Evolutionary conservation across 2,329 filamentous ascomycete species (phyloP).

Genomic region (Sclerotiophoma versabilis): DNA sequence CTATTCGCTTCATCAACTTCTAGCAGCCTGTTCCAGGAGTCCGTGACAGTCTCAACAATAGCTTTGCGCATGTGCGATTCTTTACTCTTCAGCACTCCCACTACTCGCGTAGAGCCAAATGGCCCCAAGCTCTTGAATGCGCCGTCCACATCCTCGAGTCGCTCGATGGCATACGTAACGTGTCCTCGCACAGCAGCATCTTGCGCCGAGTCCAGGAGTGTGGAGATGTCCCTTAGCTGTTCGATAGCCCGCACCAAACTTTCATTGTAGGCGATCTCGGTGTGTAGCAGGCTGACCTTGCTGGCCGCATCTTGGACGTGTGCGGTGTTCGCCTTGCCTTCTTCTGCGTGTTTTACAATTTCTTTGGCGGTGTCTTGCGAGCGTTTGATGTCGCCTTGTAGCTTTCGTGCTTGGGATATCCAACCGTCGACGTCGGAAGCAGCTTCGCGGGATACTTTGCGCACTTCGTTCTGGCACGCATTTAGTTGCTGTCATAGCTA

Average conservation of each 20-base stretch:
- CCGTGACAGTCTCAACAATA: slow-evolving; percentile 70
- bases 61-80: slow-evolving; percentile 70
- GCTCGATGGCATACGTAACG: slow-evolving; percentile 57
- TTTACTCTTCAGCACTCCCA: slow-evolving; percentile 70
- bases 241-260: slow-evolving; percentile 59
- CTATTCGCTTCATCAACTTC: slow-evolving; percentile 64
- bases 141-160: slow-evolving; percentile 58
- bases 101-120: slow-evolving; percentile 67
- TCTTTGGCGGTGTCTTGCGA: slow-evolving; percentile 81
- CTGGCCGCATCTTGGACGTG: slow-evolving; percentile 67
- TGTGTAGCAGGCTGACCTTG: slow-evolving; percentile 63
- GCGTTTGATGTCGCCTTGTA: slow-evolving; percentile 84
- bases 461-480: slow-evolving; percentile 69
- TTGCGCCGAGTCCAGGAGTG: slow-evolving; percentile 57
- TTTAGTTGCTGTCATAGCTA: slow-evolving; percentile 4
- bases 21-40: slow-evolving; percentile 75
- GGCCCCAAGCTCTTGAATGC: slow-evolving; percentile 67
- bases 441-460: slow-evolving; percentile 75
- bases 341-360: slow-evolving; percentile 79
- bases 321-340: slow-evolving; percentile 67
- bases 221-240: slow-evolving; percentile 59
- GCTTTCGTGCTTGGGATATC: slow-evolving; percentile 82
- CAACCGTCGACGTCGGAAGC: slow-evolving; percentile 83
- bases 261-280: slow-evolving; percentile 67
- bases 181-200: slow-evolving; percentile 54